Conservation (phyloP, 2,329 filamentous ascomycete genomes). For the Erysiphe neolycopersici region DNA sequence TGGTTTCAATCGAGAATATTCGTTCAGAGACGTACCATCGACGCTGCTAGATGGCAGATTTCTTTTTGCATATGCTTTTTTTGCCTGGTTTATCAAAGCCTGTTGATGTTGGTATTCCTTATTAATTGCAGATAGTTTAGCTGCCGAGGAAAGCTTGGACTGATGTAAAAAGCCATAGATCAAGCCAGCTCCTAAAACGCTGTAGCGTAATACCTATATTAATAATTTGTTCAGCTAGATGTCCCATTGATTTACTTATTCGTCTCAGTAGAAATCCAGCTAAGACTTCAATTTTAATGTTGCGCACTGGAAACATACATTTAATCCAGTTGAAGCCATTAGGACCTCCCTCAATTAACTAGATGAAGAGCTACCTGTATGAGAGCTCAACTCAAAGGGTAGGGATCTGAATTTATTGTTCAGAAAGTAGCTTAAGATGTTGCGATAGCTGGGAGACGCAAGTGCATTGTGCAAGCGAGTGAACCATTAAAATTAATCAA, state of each 20-base stretch:
- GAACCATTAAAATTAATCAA: too few species aligned
- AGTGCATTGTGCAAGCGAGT: too few species aligned
- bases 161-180: slow-evolving; percentile 95
- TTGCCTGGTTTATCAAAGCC: slow-evolving; percentile 75
- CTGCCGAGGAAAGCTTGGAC: slow-evolving; percentile 43
- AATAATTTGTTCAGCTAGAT: background rate
- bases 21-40: slow-evolving; percentile 12
- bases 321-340: slow-evolving; percentile 22
- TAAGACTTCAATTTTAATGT: background rate
- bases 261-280: background rate
- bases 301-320: slow-evolving; percentile 18
- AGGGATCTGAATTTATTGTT: too few species aligned
- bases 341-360: background rate
- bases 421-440: too few species aligned
- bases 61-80: slow-evolving; percentile 70
- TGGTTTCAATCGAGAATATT: background rate
- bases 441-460: too few species aligned
- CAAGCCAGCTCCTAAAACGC: slow-evolving; percentile 69
- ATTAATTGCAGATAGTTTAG: slow-evolving; percentile 44
- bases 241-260: background rate
- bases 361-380: too few species aligned
- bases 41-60: slow-evolving; percentile 24
- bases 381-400: too few species aligned
- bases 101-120: slow-evolving; percentile 79
- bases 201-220: slow-evolving; percentile 78